Conservation (phyloP, 345 rosid species). For the Erodium maritimum region DNA sequence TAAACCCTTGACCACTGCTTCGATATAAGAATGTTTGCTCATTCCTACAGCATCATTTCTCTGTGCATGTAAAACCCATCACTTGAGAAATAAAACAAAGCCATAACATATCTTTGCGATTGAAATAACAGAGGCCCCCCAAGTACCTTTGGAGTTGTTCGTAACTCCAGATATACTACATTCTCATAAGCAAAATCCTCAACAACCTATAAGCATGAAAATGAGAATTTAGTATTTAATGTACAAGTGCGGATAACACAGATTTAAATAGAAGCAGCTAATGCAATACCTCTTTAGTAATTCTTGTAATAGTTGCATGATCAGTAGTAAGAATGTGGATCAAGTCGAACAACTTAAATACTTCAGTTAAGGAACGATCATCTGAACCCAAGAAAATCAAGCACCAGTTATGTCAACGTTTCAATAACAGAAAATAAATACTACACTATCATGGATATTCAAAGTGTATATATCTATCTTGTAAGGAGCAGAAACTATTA, state of each 20-base stretch:
- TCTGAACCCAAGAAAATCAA: conserved; percentile 21
- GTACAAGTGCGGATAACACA: background rate
- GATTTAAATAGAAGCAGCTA: background rate
- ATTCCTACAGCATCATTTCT: conserved; percentile 70
- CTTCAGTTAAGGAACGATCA: conserved; percentile 65
- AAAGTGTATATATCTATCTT: background rate
- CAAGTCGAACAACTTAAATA: conserved; percentile 80
- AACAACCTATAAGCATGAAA: conserved; percentile 40
- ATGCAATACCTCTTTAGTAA: conserved; percentile 59
- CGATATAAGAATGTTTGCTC: conserved; percentile 92
- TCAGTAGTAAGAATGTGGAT: conserved; percentile 78
- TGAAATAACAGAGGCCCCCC: too few relatives aligned
- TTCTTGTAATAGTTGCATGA: conserved; percentile 66
- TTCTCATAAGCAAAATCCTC: conserved; percentile 92
- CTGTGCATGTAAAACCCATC: conserved; percentile 27
- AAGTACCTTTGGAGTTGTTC: conserved; percentile 94
- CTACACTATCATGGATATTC: background rate
- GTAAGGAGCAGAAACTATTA: background rate
- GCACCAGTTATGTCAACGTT: background rate
- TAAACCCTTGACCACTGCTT: conserved; percentile 75
- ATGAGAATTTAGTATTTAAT: background rate
- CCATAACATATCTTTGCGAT: background rate
- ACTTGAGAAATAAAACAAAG: conserved; percentile 7
- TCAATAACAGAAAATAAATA: background rate
- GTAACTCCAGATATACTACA: conserved; percentile 73